Evolutionary conservation across 2,329 filamentous ascomycete species (phyloP), one percentile per base, ranked within the genome.

Genomic region (Alternaria angustiovoidea): DNA sequence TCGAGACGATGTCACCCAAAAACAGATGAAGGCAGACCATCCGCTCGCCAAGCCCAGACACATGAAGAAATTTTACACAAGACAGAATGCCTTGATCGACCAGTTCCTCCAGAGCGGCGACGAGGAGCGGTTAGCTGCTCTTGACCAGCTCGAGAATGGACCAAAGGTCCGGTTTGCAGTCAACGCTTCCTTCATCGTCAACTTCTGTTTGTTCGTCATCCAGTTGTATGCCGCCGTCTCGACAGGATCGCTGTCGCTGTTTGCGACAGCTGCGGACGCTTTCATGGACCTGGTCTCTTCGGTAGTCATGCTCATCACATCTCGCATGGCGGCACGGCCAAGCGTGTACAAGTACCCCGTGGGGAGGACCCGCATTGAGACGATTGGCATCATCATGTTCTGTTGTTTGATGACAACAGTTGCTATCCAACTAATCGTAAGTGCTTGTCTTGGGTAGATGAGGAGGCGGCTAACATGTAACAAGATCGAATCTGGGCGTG

Each of bases 281-380:
- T 88, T 88, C 74, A 86, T 89, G 84, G 87, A 89, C 69, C 83
- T 89, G 38, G 85, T 89, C 11, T 89, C 86, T 32, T 89, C 87
- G 1, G 81, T 84, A 42, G 86, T 89, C 49, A 88, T 89, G 82
- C 82, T 88, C 61, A 77, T 85, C 60, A 89, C 87, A 0, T 87
- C 86, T 5, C 83, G 82, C 26, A 75, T 89, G 76, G 87, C 87
- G n/a, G 81, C 81, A 22, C 81, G 84, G 56, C 85, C 87, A 41
- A 88, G 86, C 69, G 78, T 87, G 7, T 86, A 87, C 76, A 87
- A 87, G 71, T 89, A 87, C 65, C 87, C 87, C 18, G 87, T 89
- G 26, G 87, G 86, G 42, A 84, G 87, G 7, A 88, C 83, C 5
- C 82, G 87, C 57, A 85, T 89, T 54, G 87, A 89, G 76, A 88